Evolutionary conservation across 768 basidiomycete genomes (phyloP), one percentile per base, ranked within the genome.

Genomic region (Russula sp.): DNA sequence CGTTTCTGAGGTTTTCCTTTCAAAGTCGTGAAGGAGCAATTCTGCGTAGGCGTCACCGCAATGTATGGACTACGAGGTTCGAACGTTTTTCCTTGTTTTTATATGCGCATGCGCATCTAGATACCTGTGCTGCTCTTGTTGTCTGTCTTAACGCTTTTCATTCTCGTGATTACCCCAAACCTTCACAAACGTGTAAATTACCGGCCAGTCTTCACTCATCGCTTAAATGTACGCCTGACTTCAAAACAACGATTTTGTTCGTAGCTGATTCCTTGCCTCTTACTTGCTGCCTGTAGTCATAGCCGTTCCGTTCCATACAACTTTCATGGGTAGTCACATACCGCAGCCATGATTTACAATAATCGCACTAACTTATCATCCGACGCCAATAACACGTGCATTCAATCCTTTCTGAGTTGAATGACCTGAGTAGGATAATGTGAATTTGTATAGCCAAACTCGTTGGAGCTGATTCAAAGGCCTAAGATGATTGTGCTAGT

Each of bases 61-160:
- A 58, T 46, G 38, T 39, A 58, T 35, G 36, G 57, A 58, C 56
- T 63, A 34, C 56, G n/a, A 48, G 25, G 29, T 47, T 47, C 53
- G 32, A 16, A 50, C 47, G 51, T 36, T 58, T 32, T 45, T 38
- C 14, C 20, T 41, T 29, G 13, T 35, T 42, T 42, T 58, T 58
- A 58, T 63, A 63, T 58, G 61, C 61, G 61, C 57, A 47, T 63
- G 61, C 57, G 51, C 61, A 63, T 63, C 61, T 63, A 63, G 39
- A 49, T 54, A 63, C 34, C 34, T 48, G 34, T 25, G 29, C 22
- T 25, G 41, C n/a, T 50, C 25, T 29, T 46, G 46, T 14, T 48
- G 61, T 54, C 45, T 55, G 58, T 63, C 50, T 41, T 46, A 38
- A 35, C 18, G 50, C 13, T 42, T 36, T 56, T 14, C 41, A 35